A percentile compares a stretch with the other conserved stretches of the same genome.
Evolutionary conservation across 78 protist genomes (phyloP).

Genomic region (Isochrysis galbana): DNA sequence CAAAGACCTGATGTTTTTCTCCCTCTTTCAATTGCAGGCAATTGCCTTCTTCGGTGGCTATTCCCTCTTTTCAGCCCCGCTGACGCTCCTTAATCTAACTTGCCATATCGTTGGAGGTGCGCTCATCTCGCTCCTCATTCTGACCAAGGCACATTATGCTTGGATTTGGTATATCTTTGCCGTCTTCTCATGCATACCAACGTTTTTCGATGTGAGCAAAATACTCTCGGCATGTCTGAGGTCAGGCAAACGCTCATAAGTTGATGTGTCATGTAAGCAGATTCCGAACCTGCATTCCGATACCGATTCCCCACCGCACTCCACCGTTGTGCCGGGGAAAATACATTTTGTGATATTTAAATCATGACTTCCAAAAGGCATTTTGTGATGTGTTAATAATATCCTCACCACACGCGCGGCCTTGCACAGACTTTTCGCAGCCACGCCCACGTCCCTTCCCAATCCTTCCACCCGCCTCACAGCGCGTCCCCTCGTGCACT

Average conservation of each 20-base stretch:
- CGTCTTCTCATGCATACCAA: background rate
- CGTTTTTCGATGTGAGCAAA: background rate
- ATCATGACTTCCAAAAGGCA: too few relatives aligned
- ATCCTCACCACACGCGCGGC: too few relatives aligned
- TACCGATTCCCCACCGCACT: too few relatives aligned
- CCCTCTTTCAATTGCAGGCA: background rate
- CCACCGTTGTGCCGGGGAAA: too few relatives aligned
- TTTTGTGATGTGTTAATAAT: too few relatives aligned
- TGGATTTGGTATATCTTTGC: background rate
- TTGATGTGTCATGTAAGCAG: too few relatives aligned
- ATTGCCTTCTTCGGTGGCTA: background rate
- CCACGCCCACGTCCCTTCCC: too few relatives aligned
- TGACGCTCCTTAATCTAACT: background rate
- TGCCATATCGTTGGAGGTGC: background rate
- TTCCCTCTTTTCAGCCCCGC: background rate
- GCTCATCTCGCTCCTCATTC: background rate
- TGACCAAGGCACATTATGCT: background rate
- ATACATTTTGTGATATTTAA: too few relatives aligned
- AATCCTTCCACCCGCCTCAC: too few relatives aligned
- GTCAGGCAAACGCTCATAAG: background rate
- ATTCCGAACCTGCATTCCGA: too few relatives aligned
- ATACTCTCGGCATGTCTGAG: background rate
- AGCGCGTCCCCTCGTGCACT: too few relatives aligned
- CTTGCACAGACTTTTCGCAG: too few relatives aligned
- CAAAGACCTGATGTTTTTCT: background rate